Conservation (phyloP, 495 filamentous ascomycete species). For the Hypoxylon crocopeplum region DNA sequence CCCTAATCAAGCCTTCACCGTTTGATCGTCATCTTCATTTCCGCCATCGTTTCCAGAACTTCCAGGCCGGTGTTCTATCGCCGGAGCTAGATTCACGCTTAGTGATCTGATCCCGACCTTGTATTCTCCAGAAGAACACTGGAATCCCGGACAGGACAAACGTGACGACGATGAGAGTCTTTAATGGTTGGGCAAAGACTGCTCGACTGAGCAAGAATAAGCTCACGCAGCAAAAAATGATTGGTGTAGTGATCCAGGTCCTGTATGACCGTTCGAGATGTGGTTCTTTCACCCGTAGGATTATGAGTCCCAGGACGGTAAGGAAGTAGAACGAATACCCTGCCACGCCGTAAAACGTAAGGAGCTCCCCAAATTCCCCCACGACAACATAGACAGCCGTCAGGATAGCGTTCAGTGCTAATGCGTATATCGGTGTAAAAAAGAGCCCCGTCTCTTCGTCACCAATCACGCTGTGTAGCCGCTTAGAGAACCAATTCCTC, state of each 20-base stretch:
- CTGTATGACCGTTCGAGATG: slow-evolving; percentile 86
- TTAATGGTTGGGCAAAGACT: slow-evolving; percentile 86
- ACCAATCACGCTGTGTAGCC: slow-evolving; percentile 64
- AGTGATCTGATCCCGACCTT: slow-evolving; percentile 54
- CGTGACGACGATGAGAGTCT: slow-evolving; percentile 82
- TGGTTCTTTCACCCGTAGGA: slow-evolving; percentile 88
- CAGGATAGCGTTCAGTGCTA: slow-evolving; percentile 77
- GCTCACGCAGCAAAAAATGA: slow-evolving; percentile 98
- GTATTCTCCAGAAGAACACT: slow-evolving; percentile 86
- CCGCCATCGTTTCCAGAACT: slow-evolving; percentile 53
- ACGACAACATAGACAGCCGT: slow-evolving; percentile 79
- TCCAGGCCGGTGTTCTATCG: slow-evolving; percentile 45
- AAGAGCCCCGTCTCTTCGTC: slow-evolving; percentile 68
- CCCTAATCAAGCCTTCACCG: slow-evolving; percentile 2
- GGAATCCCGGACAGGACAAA: slow-evolving; percentile 86
- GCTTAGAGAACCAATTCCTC: slow-evolving; percentile 64
- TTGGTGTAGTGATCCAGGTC: slow-evolving; percentile 95
- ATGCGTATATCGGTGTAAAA: slow-evolving; percentile 89
- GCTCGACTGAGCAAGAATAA: slow-evolving; percentile 88
- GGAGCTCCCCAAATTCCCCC: slow-evolving; percentile 88
- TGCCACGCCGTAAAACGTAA: slow-evolving; percentile 97
- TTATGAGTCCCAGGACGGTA: slow-evolving; percentile 90
- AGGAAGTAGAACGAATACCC: slow-evolving; percentile 97
- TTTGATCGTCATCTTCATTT: slow-evolving; percentile 28
- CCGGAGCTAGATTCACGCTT: slow-evolving; percentile 43